These are phyloP conservation scores for Malassezia pachydermatis DNA, from an alignment of 1,284 basidiomycete species.

Conservation along the genomic window DNA sequence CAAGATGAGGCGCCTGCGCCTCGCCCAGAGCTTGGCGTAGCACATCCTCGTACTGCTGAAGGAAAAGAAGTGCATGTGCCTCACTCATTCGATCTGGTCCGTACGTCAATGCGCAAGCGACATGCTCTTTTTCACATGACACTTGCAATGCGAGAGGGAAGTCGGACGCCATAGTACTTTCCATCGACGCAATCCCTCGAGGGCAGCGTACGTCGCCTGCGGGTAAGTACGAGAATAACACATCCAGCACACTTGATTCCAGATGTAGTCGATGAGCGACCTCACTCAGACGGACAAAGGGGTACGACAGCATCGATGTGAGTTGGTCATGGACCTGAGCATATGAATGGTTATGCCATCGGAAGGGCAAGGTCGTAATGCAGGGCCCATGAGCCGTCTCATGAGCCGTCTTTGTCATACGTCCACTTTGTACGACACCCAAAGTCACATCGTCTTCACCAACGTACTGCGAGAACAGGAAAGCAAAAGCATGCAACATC, in stretches of 20 bases:
- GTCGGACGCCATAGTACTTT: constrained; percentile 28
- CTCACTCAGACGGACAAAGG: constrained; percentile 32
- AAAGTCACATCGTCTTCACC: constrained; percentile 31
- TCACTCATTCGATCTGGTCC: constrained; percentile 19
- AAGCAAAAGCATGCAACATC: constrained; percentile 24
- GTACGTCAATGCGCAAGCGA: constrained; percentile 21
- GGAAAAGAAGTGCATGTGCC: constrained; percentile 26
- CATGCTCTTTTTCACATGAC: constrained; percentile 11
- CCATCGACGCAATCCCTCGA: constrained; percentile 5
- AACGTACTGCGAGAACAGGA: constrained; percentile 26
- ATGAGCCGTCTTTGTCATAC: constrained; percentile 20
- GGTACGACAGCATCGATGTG: constrained; percentile 16
- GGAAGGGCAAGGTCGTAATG: constrained; percentile 37
- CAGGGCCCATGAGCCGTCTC: constrained; percentile 37
- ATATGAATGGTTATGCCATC: constrained; percentile 3
- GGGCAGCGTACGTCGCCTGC: neutral
- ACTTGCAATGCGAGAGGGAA: constrained; percentile 36
- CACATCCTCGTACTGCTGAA: constrained; percentile 24
- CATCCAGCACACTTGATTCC: constrained; percentile 26
- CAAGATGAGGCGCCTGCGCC: neutral
- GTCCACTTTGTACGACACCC: constrained; percentile 37
- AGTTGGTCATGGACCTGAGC: constrained; percentile 17
- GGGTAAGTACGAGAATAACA: constrained; percentile 33
- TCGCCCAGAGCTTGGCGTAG: constrained; percentile 4
- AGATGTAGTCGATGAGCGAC: constrained; percentile 26